phyloP scores from a whole-genome alignment of 2,329 filamentous ascomycete genomes.

The Exserohilum rostratum region DNA sequence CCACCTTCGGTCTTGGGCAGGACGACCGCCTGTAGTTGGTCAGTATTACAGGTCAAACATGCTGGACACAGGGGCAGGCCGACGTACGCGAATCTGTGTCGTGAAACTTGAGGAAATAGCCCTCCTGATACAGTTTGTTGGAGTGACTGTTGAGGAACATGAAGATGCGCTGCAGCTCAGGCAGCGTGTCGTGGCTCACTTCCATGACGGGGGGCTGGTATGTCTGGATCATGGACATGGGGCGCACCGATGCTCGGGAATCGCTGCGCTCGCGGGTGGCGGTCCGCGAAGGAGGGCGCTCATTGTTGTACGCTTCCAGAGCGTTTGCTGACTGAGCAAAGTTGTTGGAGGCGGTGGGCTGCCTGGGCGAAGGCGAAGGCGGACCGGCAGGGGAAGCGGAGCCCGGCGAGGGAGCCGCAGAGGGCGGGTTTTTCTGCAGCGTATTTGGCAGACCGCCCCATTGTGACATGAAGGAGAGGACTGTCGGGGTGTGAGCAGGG shows the following conservation, averaged over 20 bases:
- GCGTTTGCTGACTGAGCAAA: slow-evolving; percentile 40
- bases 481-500: slow-evolving; percentile 55
- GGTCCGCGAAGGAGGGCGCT: slow-evolving; percentile 37
- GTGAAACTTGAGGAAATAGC: slow-evolving; percentile 95
- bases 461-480: slow-evolving; percentile 87
- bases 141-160: slow-evolving; percentile 91
- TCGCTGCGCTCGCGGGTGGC: slow-evolving; percentile 54
- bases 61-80: neutral
- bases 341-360: slow-evolving; percentile 22
- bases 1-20: slow-evolving; percentile 87
- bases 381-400: slow-evolving; percentile 43
- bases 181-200: slow-evolving; percentile 80
- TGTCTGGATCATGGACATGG: slow-evolving; percentile 83
- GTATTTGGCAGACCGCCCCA: slow-evolving; percentile 60
- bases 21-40: slow-evolving; percentile 72
- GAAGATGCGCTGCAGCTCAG: slow-evolving; percentile 94
- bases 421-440: slow-evolving; percentile 32
- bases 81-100: slow-evolving; percentile 88
- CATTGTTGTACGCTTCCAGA: slow-evolving; percentile 36
- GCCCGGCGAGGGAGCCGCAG: slow-evolving; percentile 35
- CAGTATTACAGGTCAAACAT: slow-evolving; percentile 23
- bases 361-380: slow-evolving; percentile 37
- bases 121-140: slow-evolving; percentile 97
- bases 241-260: slow-evolving; percentile 65
- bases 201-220: slow-evolving; percentile 89